A percentile compares a stretch with the other conserved stretches of the same genome.
Evolutionary conservation across 441 rosid genomes (phyloP).

Genomic region (Populus trichocarpa): DNA sequence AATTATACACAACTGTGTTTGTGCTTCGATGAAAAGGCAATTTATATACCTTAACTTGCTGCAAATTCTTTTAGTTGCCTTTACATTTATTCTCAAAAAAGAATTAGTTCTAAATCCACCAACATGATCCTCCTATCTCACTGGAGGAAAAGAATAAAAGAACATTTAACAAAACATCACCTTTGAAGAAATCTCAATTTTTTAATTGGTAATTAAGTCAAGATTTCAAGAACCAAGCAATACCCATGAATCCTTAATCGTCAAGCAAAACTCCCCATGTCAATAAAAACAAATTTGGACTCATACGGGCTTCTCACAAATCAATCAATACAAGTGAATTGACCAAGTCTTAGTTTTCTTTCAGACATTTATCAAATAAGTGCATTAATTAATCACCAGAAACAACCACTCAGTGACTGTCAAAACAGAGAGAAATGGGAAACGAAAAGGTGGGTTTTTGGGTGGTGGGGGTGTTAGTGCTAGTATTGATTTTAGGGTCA

Average conservation of each 20-base stretch:
- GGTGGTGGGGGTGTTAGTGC: constrained; percentile 16
- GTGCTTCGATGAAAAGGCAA: neutral
- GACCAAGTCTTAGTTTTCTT: neutral
- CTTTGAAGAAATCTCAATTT: neutral
- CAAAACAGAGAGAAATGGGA: constrained; percentile 18
- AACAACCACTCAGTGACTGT: neutral
- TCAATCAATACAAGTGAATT: neutral
- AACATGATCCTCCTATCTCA: neutral
- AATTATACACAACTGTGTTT: neutral
- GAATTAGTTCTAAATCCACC: neutral
- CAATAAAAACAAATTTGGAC: constrained; percentile 1
- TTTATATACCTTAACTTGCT: neutral
- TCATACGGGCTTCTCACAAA: neutral
- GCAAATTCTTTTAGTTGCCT: neutral
- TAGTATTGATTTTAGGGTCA: constrained; percentile 33
- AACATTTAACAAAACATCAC: neutral
- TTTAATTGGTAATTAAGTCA: neutral
- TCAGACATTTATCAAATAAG: constrained; percentile 14
- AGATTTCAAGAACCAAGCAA: constrained; percentile 14
- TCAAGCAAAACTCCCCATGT: constrained; percentile 17
- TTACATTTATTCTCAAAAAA: neutral
- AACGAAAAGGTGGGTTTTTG: constrained; percentile 25
- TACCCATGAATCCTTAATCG: constrained; percentile 20
- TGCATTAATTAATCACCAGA: no score
- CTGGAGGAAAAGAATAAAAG: constrained; percentile 7